Base-by-base conservation (phyloP, 1,284 basidiomycete genomes). In the Lignosus rhinocerotis region DNA sequence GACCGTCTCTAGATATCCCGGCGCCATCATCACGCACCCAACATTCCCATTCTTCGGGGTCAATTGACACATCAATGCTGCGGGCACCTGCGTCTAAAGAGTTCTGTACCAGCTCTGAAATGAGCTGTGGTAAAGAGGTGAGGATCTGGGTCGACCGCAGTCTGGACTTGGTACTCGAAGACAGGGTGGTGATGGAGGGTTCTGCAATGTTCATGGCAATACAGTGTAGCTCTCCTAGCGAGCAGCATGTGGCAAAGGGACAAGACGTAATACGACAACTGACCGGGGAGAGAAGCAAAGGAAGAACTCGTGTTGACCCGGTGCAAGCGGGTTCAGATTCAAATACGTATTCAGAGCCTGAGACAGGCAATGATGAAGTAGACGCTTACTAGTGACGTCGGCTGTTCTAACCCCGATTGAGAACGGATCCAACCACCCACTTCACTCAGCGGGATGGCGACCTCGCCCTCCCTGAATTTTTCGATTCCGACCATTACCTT, bases 71-170 rank as follows among this genome's bases (percentile, higher is more conserved):
- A 52, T 90, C 83, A 56, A 92, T 75, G 38, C 80, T 76, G 19
- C 71, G 76, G 1, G 88, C 83, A 39, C 77, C 77, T n/a, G 88
- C 86, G 64, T 92, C 90, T 16, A 92, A 75, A 1, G 92, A 83
- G 70, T 97, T 97, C 69, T 95, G 92, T 16, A 93, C 73, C 41
- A 97, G 83, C 73, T 96, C 93, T 1, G 86, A 86, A 19, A 95
- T 77, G 57, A 94, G 78, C 68, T 89, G 85, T 5, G 90, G 80
- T 19, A 96, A 72, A 6, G 92, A 90, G 0, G 92, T 92, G 57
- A 96, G 76, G 62, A 94, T 87, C 69, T 93, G 85, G 0, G 90
- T 84, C 0, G 93, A 94, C 53, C 94, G 86, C 42, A 97, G 77
- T 68, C 79, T 85, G 33, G 81, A 77, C 57, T 83, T 84, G 7